Base-by-base conservation (phyloP, 1,284 basidiomycete species). In the Leucoagaricus sp. region DNA sequence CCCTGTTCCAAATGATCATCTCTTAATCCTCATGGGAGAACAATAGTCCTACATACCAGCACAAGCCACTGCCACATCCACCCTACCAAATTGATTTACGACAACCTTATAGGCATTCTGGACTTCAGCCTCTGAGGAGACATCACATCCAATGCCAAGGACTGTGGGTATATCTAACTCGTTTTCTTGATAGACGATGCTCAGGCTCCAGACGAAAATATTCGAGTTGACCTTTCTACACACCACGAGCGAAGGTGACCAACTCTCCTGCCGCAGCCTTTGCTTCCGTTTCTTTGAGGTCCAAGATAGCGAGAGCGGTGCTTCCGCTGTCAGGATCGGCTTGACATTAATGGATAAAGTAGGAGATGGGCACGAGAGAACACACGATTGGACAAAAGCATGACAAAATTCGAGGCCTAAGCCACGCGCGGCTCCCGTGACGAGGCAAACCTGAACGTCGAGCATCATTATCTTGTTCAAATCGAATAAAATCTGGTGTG, bases 401-500 rank as follows among this genome's bases (percentile, higher is more conserved):
- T 87, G 84, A 65, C 92, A 94, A 71, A 97, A 94, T 72, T 94
- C 87, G 66, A 91, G 84, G 13, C 94, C 94, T 34, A 97, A 76
- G 12, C 96, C 96, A 65, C 92, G 83, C 15, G 94, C 96, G 53
- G 89, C 96, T 53, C 96, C 96, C n/a, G 96, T 98, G 55, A 98
- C 86, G 63, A 96, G 78, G 74, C 91, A 94, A 48, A 96, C 93
- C 87, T 97, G 72, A 28, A 10, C 29, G 17, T 12, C 10, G 6
- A 54, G 23, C 53, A n/a, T 21, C 10, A 19, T 36, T 19, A 21
- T 13, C 23, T 49, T 9, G n/a, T n/a, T n/a, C n/a, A n/a, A n/a
- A n/a, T n/a, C n/a, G n/a, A n/a, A n/a, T n/a, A n/a, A n/a, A n/a
- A n/a, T n/a, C n/a, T n/a, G n/a, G n/a, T 44, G 7, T 38, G 65